Conservation (phyloP, 129 eudicot species). For the Artemisia annua region DNA sequence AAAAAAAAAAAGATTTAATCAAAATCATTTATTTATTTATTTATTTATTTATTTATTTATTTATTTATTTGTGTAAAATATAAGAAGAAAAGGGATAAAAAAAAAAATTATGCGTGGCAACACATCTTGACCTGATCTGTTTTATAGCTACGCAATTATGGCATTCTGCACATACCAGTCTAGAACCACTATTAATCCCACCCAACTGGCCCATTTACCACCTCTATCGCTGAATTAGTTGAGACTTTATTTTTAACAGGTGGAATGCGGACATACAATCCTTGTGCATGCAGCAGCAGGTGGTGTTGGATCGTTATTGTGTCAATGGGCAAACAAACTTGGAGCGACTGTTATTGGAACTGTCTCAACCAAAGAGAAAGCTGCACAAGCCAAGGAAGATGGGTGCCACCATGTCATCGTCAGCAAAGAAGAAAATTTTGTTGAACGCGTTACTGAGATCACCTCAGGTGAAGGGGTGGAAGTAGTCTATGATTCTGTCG, state of each 20-base stretch:
- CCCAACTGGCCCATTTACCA: too few relatives aligned
- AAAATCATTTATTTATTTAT: too few relatives aligned
- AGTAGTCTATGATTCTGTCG: constrained; percentile 83
- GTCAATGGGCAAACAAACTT: constrained; percentile 84
- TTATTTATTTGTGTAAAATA: too few relatives aligned
- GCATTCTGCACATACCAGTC: too few relatives aligned
- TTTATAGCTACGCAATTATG: too few relatives aligned
- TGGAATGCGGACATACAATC: constrained; percentile 68
- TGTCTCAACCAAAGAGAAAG: constrained; percentile 73
- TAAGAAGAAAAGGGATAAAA: too few relatives aligned
- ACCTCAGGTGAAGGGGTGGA: constrained; percentile 76
- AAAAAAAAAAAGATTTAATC: too few relatives aligned
- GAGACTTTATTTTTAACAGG: constrained; percentile 39
- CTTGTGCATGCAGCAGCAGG: constrained; percentile 93
- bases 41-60: too few relatives aligned
- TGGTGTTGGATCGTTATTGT: constrained; percentile 71
- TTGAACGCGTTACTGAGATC: constrained; percentile 62
- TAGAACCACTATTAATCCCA: too few relatives aligned
- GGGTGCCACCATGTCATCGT: constrained; percentile 78
- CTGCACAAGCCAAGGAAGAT: constrained; percentile 74
- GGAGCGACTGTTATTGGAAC: constrained; percentile 86
- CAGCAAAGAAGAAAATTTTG: constrained; percentile 67
- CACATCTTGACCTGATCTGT: too few relatives aligned
- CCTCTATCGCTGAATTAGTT: neutral
- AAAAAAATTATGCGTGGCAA: too few relatives aligned